These are phyloP conservation scores for Clarireedia paspali DNA, from an alignment of 2,329 filamentous ascomycete genomes.

Conservation along the genomic window DNA sequence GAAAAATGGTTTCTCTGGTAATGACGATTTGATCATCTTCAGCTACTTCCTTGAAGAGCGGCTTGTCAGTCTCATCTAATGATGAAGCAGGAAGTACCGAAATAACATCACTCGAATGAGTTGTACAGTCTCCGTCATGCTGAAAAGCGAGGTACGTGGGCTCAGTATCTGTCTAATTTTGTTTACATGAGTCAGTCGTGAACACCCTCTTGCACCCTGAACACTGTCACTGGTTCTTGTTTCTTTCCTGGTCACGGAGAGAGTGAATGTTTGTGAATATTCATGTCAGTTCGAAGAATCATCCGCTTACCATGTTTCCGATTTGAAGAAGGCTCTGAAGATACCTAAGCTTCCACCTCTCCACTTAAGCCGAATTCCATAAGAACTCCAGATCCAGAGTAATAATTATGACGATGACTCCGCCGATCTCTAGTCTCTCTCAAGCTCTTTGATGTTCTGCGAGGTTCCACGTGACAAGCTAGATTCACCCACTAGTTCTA, in stretches of 20 bases:
- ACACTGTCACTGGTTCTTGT: neutral
- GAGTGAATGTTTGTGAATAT: neutral
- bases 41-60: slow-evolving; percentile 49
- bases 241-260: neutral
- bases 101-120: slow-evolving; percentile 10
- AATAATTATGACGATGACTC: no score
- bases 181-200: neutral
- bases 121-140: slow-evolving; percentile 11
- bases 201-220: neutral
- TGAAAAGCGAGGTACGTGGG: slow-evolving; percentile 14
- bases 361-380: no score
- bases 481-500: no score
- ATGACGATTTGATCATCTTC: slow-evolving; percentile 49
- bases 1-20: slow-evolving; percentile 63
- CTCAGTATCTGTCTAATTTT: neutral
- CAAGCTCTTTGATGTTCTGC: no score
- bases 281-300: neutral
- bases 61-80: slow-evolving; percentile 17
- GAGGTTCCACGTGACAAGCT: no score
- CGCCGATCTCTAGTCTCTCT: no score
- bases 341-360: no score
- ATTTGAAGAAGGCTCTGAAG: neutral
- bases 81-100: slow-evolving; percentile 14
- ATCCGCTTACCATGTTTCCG: neutral
- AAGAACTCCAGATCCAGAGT: no score